Evolutionary conservation across 2,329 filamentous ascomycete genomes (phyloP).

Genomic region (Phialocephala subalpina): DNA sequence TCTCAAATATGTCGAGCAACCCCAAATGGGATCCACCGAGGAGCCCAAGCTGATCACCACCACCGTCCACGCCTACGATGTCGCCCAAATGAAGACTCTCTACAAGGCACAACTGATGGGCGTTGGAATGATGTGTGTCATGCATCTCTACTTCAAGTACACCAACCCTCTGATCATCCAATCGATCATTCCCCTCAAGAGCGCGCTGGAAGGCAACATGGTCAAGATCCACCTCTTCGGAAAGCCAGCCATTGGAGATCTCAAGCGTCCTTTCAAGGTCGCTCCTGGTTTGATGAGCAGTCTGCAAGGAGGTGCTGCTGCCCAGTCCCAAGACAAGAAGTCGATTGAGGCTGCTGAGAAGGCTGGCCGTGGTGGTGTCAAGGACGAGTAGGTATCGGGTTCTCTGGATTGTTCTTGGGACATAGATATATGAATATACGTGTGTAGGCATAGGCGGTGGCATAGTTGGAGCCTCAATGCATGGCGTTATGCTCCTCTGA

Average conservation of each 20-base stretch:
- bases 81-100: constrained; percentile 80
- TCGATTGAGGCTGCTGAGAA: constrained; percentile 83
- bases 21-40: constrained; percentile 90
- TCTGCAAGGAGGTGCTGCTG: constrained; percentile 69
- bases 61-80: constrained; percentile 95
- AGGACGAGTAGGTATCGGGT: constrained; percentile 65
- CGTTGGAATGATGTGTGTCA: constrained; percentile 96
- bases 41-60: constrained; percentile 97
- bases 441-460: constrained; percentile 10
- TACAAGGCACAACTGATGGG: constrained; percentile 96
- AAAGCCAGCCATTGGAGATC: constrained; percentile 84
- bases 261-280: constrained; percentile 96
- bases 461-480: constrained; percentile 1
- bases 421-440: neutral
- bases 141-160: constrained; percentile 99
- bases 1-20: constrained; percentile 97
- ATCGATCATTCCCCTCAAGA: constrained; percentile 97
- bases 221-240: constrained; percentile 95
- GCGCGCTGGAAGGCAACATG: constrained; percentile 92
- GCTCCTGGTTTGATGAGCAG: constrained; percentile 82
- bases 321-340: constrained; percentile 87
- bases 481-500: neutral
- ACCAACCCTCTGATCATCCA: constrained; percentile 99
- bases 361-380: constrained; percentile 73
- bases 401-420: neutral